These are phyloP conservation scores for Plantago major DNA, from an alignment of 257 asterid genomes.

Conservation along the genomic window DNA sequence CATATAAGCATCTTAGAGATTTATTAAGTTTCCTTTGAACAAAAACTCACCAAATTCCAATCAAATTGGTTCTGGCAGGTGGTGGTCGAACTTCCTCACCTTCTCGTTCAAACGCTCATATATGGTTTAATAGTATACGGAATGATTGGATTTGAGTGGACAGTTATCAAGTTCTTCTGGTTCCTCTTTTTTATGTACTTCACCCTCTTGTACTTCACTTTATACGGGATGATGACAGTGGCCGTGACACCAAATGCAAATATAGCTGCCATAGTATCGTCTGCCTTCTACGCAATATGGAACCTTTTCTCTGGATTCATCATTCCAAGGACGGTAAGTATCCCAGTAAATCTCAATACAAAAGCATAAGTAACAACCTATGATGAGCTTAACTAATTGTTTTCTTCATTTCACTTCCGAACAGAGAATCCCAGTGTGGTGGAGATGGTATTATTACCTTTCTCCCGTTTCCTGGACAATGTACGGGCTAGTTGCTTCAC, in stretches of 20 bases:
- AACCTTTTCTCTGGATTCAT: conserved; percentile 82
- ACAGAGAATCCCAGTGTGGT: conserved; percentile 84
- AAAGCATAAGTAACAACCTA: neutral
- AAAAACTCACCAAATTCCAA: neutral
- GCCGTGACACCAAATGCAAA: conserved; percentile 74
- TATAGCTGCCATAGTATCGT: conserved; percentile 65
- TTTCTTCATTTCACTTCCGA: neutral
- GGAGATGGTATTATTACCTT: conserved; percentile 71
- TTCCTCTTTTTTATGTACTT: conserved; percentile 67
- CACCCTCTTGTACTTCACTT: conserved; percentile 74
- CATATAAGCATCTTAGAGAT: neutral
- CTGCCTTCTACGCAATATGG: conserved; percentile 55
- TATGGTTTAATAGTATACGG: conserved; percentile 67
- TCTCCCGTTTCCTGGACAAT: conserved; percentile 66
- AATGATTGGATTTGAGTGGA: conserved; percentile 86
- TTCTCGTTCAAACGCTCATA: conserved; percentile 47
- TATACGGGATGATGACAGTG: conserved; percentile 81
- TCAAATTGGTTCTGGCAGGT: conserved; percentile 30
- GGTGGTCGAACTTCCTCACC: conserved; percentile 62
- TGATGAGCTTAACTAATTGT: neutral
- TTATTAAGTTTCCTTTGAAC: neutral
- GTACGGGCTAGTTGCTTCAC: conserved; percentile 61
- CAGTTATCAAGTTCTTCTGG: conserved; percentile 62
- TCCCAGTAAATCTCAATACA: neutral
- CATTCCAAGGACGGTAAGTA: conserved; percentile 63